Percentiles rank a stretch among this genome's conserved stretches.
Evolutionary conservation across 2,329 filamentous ascomycete genomes (phyloP).

Genomic region (Xylaria sp.): DNA sequence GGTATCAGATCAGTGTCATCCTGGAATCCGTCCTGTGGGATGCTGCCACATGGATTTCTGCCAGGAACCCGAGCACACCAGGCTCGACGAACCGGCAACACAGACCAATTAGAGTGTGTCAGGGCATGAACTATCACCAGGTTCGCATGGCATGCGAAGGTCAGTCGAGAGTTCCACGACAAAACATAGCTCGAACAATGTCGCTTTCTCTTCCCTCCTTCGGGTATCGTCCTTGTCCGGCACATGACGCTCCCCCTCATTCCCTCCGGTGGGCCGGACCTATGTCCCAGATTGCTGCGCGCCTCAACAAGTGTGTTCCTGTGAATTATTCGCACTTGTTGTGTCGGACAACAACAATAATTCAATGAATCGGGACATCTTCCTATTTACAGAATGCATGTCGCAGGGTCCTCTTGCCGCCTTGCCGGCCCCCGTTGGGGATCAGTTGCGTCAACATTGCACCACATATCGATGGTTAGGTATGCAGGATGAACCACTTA

Average conservation of each 20-base stretch:
- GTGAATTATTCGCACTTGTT: neutral
- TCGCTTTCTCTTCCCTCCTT: neutral
- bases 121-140: neutral
- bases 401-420: constrained; percentile 4
- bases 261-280: neutral
- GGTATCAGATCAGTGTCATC: neutral
- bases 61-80: constrained; percentile 15
- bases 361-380: neutral
- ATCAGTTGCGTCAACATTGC: constrained; percentile 11
- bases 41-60: constrained; percentile 10
- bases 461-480: neutral
- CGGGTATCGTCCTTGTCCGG: neutral
- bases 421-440: neutral
- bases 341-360: neutral
- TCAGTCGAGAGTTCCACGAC: neutral
- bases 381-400: neutral
- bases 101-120: constrained; percentile 8
- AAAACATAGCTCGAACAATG: neutral
- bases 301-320: neutral
- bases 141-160: neutral
- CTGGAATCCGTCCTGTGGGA: neutral
- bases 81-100: neutral
- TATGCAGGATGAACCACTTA: neutral
- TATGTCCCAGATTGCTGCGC: neutral
- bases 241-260: neutral